A percentile compares a stretch with the other conserved stretches of the same genome.
phyloP scores from a whole-genome alignment of 2,329 filamentous ascomycete species.

The Scedosporium minutisporum region DNA sequence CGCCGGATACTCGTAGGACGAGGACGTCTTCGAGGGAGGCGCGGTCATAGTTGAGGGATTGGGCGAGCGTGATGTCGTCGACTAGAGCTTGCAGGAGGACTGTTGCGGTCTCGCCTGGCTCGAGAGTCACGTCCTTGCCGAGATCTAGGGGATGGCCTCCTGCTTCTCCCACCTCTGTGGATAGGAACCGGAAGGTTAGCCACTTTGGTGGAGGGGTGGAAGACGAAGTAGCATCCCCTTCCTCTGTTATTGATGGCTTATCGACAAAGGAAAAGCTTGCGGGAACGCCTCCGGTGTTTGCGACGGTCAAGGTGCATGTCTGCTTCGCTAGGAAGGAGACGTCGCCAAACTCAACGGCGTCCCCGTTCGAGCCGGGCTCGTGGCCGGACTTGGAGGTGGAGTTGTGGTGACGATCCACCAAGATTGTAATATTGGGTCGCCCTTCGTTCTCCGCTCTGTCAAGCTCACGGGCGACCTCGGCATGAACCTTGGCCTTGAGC shows the following conservation, averaged over 20 bases:
- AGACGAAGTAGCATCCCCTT: slow-evolving; percentile 12
- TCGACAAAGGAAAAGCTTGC: slow-evolving; percentile 76
- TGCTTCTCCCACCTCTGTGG: slow-evolving; percentile 9
- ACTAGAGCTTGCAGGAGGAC: slow-evolving; percentile 61
- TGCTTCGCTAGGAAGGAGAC: slow-evolving; percentile 60
- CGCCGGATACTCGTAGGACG: slow-evolving; percentile 71
- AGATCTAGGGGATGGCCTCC: slow-evolving; percentile 19
- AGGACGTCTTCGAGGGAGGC: slow-evolving; percentile 72
- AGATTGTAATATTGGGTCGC: slow-evolving; percentile 70
- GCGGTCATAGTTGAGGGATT: slow-evolving; percentile 60
- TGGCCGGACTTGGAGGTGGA: slow-evolving; percentile 10
- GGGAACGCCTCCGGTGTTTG: slow-evolving; percentile 78
- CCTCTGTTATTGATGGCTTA: slow-evolving; percentile 43
- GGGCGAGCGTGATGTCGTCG: slow-evolving; percentile 52
- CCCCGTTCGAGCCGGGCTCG: slow-evolving; percentile 26
- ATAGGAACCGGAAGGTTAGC: slow-evolving; percentile 60
- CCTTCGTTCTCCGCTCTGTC: slow-evolving; percentile 90
- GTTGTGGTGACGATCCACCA: slow-evolving; percentile 56
- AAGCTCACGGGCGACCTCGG: slow-evolving; percentile 77
- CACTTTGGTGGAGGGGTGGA: slow-evolving; percentile 40
- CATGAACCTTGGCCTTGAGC: slow-evolving; percentile 72
- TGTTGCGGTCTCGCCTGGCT: slow-evolving; percentile 74
- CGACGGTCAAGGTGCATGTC: slow-evolving; percentile 65
- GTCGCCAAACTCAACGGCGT: slow-evolving; percentile 69
- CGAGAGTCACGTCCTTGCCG: slow-evolving; percentile 52